phyloP scores from a whole-genome alignment of 1,139 yeast genomes.

The Debaryomyces singareniensis region DNA sequence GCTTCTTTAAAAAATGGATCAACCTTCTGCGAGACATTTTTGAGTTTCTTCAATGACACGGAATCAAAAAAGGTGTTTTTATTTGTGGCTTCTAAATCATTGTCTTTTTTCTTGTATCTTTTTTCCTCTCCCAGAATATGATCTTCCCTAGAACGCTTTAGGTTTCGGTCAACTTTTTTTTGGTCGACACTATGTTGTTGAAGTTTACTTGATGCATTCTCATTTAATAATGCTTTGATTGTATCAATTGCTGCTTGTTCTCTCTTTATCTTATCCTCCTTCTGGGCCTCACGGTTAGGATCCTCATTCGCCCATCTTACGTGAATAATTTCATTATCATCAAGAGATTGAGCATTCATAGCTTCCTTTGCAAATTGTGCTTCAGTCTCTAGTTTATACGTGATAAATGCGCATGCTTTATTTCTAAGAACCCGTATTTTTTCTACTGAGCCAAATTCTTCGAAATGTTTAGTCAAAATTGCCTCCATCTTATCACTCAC shows the following conservation, averaged over 20 bases:
- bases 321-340: conserved; percentile 56
- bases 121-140: conserved; percentile 1
- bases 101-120: conserved; percentile 2
- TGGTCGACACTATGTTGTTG: conserved; percentile 2
- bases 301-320: conserved; percentile 91
- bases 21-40: conserved; percentile 1
- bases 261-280: conserved; percentile 36
- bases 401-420: conserved; percentile 75
- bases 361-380: conserved; percentile 97
- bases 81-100: conserved; percentile 1
- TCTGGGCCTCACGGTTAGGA: conserved; percentile 67
- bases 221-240: conserved; percentile 21
- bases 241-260: conserved; percentile 32
- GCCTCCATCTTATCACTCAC: conserved; percentile 22
- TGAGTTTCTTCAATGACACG: conserved; percentile 5
- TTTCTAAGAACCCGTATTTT: conserved; percentile 54
- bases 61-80: conserved; percentile 3
- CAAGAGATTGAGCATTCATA: conserved; percentile 73
- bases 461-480: conserved; percentile 43
- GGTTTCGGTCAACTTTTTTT: conserved; percentile 1
- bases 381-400: conserved; percentile 57
- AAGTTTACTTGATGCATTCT: too few relatives aligned
- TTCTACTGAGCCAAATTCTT: conserved; percentile 75
- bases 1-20: neutral
- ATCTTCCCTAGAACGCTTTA: neutral